These are phyloP conservation scores for Pisolithus sp. DNA, from an alignment of 768 basidiomycete species.

Conservation along the genomic window DNA sequence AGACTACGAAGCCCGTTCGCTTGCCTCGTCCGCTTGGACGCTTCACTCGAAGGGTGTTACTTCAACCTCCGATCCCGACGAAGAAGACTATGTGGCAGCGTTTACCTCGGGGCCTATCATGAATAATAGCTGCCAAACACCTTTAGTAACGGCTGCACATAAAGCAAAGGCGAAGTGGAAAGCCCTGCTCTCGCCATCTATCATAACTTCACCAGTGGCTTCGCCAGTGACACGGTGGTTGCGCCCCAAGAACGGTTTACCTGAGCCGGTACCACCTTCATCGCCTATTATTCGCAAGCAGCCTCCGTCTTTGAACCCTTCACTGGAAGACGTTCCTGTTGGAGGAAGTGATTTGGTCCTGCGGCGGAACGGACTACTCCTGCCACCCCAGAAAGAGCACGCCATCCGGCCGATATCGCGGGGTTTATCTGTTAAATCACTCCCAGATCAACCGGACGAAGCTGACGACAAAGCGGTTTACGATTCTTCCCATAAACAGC, in stretches of 20 bases:
- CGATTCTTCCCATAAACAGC: constrained; percentile 73
- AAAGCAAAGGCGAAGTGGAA: constrained; percentile 55
- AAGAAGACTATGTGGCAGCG: constrained; percentile 35
- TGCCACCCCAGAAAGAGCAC: constrained; percentile 14
- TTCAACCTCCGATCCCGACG: constrained; percentile 32
- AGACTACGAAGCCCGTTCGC: constrained; percentile 40
- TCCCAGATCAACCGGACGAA: constrained; percentile 32
- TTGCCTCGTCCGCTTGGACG: constrained; percentile 49
- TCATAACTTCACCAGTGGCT: constrained; percentile 21
- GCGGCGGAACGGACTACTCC: constrained; percentile 11
- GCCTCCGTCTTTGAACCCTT: constrained; percentile 18
- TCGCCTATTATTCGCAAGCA: constrained; percentile 22
- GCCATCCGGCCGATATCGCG: constrained; percentile 22
- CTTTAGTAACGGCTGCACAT: constrained; percentile 37
- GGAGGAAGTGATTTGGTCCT: constrained; percentile 14
- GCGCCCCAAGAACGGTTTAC: constrained; percentile 18
- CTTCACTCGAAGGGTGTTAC: constrained; percentile 30
- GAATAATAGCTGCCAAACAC: constrained; percentile 32
- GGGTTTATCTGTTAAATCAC: constrained; percentile 24
- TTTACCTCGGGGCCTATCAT: constrained; percentile 17
- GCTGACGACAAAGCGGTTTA: constrained; percentile 60
- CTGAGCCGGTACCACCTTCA: constrained; percentile 8
- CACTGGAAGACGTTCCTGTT: constrained; percentile 19
- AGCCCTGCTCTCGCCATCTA: constrained; percentile 34
- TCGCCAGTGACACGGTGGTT: constrained; percentile 25